Evolutionary conservation across 352 stramenopile species (phyloP), one percentile per base, ranked within the genome.

Genomic region (Globisporangium paddicum): DNA sequence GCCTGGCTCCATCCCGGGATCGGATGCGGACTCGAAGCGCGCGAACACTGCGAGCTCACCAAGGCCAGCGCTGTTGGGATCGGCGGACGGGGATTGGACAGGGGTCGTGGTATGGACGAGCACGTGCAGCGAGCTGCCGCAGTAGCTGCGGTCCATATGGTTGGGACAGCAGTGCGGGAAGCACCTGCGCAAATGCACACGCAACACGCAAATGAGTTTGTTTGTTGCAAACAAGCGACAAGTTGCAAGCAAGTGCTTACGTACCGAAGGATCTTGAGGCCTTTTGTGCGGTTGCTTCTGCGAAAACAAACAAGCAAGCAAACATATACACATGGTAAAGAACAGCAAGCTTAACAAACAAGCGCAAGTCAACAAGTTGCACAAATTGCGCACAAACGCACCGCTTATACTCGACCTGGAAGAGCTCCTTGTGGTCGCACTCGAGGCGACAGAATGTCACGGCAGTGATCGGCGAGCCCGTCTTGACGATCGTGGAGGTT

Each of bases 271-370:
- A 90, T 88, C 62, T 90, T 88, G 40, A 88, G 67, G 0, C 80
- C 78, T 41, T 88, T 90, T 44, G 80, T 90, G 61, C 79, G 75
- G 32, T 89, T 89, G 67, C 77, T 86, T 58, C 75, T 85, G 51
- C 21, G 38, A 16, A 18, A 7, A 45, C 26, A 63, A 23, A 18
- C 5, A 21, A 19, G 37, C 10, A 37, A 19, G 6, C 5, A 10
- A n/a, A 58, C 1, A 21, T 13, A n/a, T 40, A 55, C n/a, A 26
- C 19, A 14, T 2, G n/a, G 13, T 21, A 51, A 51, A 40, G 44
- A 34, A 30, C 6, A 14, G 38, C 35, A 16, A 11, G 4, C 25
- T 14, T 47, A 23, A 13, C 6, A 26, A 11, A 35, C 5, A 37
- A 21, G 8, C 2, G 9, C 26, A 40, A 10, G n/a, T 35, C 26